Evolutionary conservation across 108 stramenopile species (phyloP).

Genomic region (Pseudonitzschia delicatissima): DNA sequence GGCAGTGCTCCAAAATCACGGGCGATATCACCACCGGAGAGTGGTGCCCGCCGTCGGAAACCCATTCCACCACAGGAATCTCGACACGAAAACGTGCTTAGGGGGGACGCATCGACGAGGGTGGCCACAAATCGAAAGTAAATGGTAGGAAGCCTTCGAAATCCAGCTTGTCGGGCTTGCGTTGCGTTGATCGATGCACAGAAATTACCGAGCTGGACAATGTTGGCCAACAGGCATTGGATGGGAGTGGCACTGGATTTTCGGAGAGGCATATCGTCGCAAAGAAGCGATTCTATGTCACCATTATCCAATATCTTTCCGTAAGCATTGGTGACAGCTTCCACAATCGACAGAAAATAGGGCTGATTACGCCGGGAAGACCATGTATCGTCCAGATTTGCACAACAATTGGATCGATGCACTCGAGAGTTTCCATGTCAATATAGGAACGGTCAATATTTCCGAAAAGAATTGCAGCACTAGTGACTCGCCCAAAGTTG

Average conservation of each 20-base stretch:
- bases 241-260: slow-evolving; percentile 62
- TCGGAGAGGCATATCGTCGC: slow-evolving; percentile 54
- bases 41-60: slow-evolving; percentile 66
- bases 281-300: slow-evolving; percentile 38
- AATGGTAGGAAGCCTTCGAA: slow-evolving; percentile 36
- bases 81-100: slow-evolving; percentile 57
- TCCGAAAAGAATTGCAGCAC: slow-evolving; percentile 52
- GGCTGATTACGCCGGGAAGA: slow-evolving; percentile 1
- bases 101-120: slow-evolving; percentile 64
- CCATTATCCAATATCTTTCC: slow-evolving; percentile 39
- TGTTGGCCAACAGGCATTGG: slow-evolving; percentile 69
- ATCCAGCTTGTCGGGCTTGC: slow-evolving; percentile 36
- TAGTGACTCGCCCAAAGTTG: neutral
- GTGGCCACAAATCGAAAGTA: slow-evolving; percentile 65
- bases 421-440: slow-evolving; percentile 61
- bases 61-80: slow-evolving; percentile 80
- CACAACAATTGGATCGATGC: slow-evolving; percentile 24
- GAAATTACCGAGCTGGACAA: slow-evolving; percentile 56
- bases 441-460: slow-evolving; percentile 68
- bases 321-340: slow-evolving; percentile 36
- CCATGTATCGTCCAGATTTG: neutral
- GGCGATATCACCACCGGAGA: slow-evolving; percentile 69
- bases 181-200: slow-evolving; percentile 53
- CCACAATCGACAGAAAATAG: slow-evolving; percentile 37
- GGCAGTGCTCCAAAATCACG: slow-evolving; percentile 72